Evolutionary conservation across 495 filamentous ascomycete species (phyloP), one percentile per base, ranked within the genome.

Genomic region (Parachaetomium inaequale): DNA sequence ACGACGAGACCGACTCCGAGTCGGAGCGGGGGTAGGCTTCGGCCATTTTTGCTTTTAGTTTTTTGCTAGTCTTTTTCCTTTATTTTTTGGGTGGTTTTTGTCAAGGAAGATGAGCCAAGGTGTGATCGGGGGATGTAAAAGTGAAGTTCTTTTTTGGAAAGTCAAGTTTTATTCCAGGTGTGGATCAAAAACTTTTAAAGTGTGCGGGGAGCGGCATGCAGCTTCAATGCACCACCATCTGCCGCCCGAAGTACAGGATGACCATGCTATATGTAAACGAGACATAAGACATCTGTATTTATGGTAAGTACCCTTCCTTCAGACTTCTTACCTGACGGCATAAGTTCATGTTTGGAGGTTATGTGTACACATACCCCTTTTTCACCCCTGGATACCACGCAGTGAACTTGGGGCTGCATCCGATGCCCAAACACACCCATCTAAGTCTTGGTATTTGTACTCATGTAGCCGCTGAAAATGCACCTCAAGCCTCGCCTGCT

Each of bases 11-110:
- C 1, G 62, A 61, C 29, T 36, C 57, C 25, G 54, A 55, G 58
- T 59, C 55, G 46, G 54, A 61, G 34, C 32, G 53, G 32, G 67
- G 68, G 63, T 63, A 68, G 10, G 63, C 60, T 59, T 71, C 66
- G 10, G 66, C 59, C 68, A 70, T 70, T 58, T 29, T 57, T 17
- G 55, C 4, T 5, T 53, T 7, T 40, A 40, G 31, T 32, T 58
- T 31, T 34, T 63, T 32, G 15, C n/a, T 47, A 11, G 31, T 59
- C 50, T 40, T 43, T 58, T 7, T 43, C n/a, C 7, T 15, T 47
- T 47, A 1, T 49, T 29, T 46, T 23, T 19, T 19, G 19, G 19
- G 42, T n/a, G 42, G 19, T 15, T 12, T 40, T 40, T 5, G 10
- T 40, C 6, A 46, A 46, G 7, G 7, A 46, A 34, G 32, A 34